Percentiles rank a stretch among this genome's conserved stretches.
phyloP scores from a whole-genome alignment of 129 eudicot genomes.

The Arctium lappa region DNA sequence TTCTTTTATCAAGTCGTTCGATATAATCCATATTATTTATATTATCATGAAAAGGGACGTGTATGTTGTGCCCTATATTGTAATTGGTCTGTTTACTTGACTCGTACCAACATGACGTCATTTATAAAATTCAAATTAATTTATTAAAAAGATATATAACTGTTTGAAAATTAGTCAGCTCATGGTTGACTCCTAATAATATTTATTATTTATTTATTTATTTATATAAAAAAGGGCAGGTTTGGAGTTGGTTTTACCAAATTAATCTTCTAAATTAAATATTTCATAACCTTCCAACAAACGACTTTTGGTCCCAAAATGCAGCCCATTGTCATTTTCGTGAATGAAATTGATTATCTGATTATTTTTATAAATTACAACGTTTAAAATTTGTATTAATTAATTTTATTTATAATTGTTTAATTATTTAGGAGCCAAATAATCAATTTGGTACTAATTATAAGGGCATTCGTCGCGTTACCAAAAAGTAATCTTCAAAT shows the following conservation, averaged over 20 bases:
- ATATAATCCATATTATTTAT: neutral
- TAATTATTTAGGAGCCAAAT: too few species aligned
- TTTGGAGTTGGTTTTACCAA: constrained; percentile 29
- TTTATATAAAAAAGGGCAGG: constrained; percentile 16
- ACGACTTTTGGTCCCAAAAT: constrained; percentile 19
- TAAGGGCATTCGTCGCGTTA: too few species aligned
- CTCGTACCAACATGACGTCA: constrained; percentile 7
- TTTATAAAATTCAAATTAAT: neutral
- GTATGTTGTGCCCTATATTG: neutral
- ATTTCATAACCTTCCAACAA: constrained; percentile 15
- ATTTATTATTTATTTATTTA: too few species aligned
- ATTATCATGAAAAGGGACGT: neutral
- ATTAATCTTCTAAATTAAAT: constrained; percentile 5
- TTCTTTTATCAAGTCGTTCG: too few species aligned
- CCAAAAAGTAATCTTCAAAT: too few species aligned
- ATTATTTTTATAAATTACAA: too few species aligned
- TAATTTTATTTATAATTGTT: too few species aligned
- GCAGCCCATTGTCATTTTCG: constrained; percentile 13
- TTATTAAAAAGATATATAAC: neutral
- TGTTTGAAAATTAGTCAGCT: constrained; percentile 14
- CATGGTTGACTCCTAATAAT: constrained; percentile 8
- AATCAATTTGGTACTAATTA: too few species aligned
- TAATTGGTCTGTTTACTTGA: constrained; percentile 8
- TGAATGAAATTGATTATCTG: neutral
- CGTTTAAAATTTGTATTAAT: too few species aligned